Conservation (phyloP, 169 alveolate species). For the Ichthyophthirius multifiliis region DNA sequence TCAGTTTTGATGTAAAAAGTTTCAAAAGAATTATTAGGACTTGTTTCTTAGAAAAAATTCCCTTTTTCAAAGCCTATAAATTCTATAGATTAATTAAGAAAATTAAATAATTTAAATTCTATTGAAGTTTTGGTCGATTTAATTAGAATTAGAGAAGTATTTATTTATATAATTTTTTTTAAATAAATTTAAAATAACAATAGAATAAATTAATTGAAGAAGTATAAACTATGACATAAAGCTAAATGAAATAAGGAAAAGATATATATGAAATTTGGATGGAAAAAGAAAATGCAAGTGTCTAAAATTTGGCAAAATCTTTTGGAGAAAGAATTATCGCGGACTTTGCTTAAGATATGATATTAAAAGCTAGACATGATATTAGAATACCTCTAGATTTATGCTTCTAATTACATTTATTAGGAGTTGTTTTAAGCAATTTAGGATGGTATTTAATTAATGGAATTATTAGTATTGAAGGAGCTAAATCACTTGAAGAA, state of each 20-base stretch:
- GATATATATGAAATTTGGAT: conserved; percentile 38
- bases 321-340: conserved; percentile 41
- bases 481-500: conserved; percentile 7
- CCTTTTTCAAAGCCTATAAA: conserved; percentile 30
- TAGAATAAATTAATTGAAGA: neutral
- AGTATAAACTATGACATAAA: neutral
- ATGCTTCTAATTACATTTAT: conserved; percentile 20
- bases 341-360: neutral
- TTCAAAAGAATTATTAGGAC: conserved; percentile 45
- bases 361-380: neutral
- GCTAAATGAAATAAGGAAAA: conserved; percentile 3
- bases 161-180: neutral
- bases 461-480: conserved; percentile 2
- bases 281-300: conserved; percentile 32
- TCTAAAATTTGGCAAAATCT: conserved; percentile 25
- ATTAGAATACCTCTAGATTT: neutral
- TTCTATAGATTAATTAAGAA: conserved; percentile 14
- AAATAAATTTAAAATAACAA: neutral
- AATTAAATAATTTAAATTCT: neutral
- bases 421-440: neutral
- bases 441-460: conserved; percentile 40
- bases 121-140: conserved; percentile 21
- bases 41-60: conserved; percentile 20
- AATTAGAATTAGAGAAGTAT: conserved; percentile 35
- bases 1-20: conserved; percentile 55